These are phyloP conservation scores for Penicillium thymicola DNA, from an alignment of 2,329 filamentous ascomycete genomes.

Conservation along the genomic window DNA sequence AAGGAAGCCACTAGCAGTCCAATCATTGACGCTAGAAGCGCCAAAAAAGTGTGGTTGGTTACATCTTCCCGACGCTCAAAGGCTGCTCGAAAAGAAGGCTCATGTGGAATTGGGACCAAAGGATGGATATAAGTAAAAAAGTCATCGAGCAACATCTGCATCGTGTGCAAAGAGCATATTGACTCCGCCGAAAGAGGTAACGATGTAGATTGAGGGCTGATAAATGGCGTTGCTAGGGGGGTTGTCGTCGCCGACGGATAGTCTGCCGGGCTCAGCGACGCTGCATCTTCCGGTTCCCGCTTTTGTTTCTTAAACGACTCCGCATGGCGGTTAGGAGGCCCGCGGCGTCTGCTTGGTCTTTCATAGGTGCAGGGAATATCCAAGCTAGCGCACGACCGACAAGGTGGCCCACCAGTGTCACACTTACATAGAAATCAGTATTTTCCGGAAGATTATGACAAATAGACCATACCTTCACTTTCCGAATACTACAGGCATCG, in stretches of 20 bases:
- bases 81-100: slow-evolving; percentile 45
- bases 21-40: slow-evolving; percentile 46
- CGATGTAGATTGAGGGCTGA: slow-evolving; percentile 34
- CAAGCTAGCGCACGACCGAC: slow-evolving; percentile 61
- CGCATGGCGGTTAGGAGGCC: slow-evolving; percentile 64
- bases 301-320: slow-evolving; percentile 64
- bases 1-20: slow-evolving; percentile 45
- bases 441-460: background rate
- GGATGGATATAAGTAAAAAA: slow-evolving; percentile 50
- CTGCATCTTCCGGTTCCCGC: slow-evolving; percentile 40
- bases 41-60: slow-evolving; percentile 42
- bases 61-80: slow-evolving; percentile 44
- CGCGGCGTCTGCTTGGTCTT: slow-evolving; percentile 60
- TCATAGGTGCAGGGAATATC: slow-evolving; percentile 67
- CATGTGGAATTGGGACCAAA: slow-evolving; percentile 46
- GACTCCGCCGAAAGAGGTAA: slow-evolving; percentile 49
- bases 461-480: slow-evolving; percentile 48
- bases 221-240: slow-evolving; percentile 27
- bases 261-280: slow-evolving; percentile 41
- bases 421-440: slow-evolving; percentile 46
- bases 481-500: slow-evolving; percentile 53
- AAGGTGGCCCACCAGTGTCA: slow-evolving; percentile 64
- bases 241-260: slow-evolving; percentile 36
- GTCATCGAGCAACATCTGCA: slow-evolving; percentile 45
- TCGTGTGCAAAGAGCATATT: slow-evolving; percentile 43